phyloP scores from a whole-genome alignment of 148 eudicot species.

The Chenopodium berlandieri region DNA sequence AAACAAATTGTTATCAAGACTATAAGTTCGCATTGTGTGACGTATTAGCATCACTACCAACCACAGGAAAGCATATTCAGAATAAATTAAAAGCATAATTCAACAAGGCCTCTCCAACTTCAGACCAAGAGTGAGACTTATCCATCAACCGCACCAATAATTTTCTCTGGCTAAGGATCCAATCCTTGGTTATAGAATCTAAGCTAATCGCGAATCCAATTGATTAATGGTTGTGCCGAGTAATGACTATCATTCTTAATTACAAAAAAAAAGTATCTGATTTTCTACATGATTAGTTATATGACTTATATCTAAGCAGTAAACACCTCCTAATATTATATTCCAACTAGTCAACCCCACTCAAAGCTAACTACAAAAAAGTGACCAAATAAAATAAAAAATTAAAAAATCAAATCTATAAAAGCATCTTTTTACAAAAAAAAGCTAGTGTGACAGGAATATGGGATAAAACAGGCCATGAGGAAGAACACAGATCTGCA shows the following conservation, averaged over 20 bases:
- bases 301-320: not conserved
- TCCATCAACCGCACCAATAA: not conserved
- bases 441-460: not conserved
- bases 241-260: not conserved
- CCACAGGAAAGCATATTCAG: not conserved
- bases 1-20: not conserved
- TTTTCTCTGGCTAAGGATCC: not conserved
- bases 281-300: not conserved
- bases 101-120: not conserved
- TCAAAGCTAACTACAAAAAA: conserved; percentile 6
- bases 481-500: conserved; percentile 28
- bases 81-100: not conserved
- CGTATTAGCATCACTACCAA: not conserved
- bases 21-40: not conserved
- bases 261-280: not conserved
- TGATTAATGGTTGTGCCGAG: not conserved
- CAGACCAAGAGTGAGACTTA: not conserved
- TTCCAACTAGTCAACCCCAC: not conserved
- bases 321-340: conserved; percentile 11
- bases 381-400: not conserved
- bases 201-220: not conserved
- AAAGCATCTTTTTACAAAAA: conserved; percentile 14
- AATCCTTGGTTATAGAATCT: not conserved
- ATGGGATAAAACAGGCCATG: not conserved
- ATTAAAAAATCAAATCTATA: not conserved